These are phyloP conservation scores for Mycena sanguinolenta DNA, from an alignment of 768 basidiomycete genomes.

Conservation along the genomic window DNA sequence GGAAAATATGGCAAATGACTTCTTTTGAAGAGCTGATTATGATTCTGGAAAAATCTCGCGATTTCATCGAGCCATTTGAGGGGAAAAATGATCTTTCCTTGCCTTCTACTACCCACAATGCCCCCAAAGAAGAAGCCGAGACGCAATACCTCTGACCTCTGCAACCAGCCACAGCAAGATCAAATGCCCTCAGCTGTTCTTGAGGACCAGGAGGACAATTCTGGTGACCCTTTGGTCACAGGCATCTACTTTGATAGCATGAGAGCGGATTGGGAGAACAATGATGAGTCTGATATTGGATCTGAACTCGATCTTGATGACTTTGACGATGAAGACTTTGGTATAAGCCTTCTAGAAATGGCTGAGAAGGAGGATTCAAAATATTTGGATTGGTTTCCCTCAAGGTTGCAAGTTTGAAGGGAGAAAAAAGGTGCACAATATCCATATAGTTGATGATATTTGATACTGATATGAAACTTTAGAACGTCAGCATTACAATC, in stretches of 20 bases:
- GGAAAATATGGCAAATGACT: neutral
- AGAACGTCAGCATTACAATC: neutral
- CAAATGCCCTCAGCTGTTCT: neutral
- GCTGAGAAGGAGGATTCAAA: neutral
- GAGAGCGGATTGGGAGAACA: neutral
- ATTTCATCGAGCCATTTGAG: neutral
- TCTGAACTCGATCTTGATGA: neutral
- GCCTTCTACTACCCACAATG: neutral
- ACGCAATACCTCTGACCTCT: neutral
- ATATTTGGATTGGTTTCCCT: neutral
- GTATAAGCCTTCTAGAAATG: neutral
- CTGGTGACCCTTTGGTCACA: neutral
- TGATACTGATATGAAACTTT: neutral
- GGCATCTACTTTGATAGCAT: neutral
- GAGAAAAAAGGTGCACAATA: constrained; percentile 1
- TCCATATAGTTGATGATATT: neutral
- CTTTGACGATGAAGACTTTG: neutral
- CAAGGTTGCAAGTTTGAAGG: neutral
- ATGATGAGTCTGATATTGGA: neutral
- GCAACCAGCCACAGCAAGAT: neutral
- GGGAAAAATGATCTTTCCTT: neutral
- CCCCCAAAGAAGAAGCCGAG: neutral
- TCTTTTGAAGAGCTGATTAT: neutral
- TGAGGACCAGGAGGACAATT: neutral
- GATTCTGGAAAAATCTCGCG: neutral